Conservation (phyloP, 805 yeast genomes). For the Ogataea nakhonphanomensis region DNA sequence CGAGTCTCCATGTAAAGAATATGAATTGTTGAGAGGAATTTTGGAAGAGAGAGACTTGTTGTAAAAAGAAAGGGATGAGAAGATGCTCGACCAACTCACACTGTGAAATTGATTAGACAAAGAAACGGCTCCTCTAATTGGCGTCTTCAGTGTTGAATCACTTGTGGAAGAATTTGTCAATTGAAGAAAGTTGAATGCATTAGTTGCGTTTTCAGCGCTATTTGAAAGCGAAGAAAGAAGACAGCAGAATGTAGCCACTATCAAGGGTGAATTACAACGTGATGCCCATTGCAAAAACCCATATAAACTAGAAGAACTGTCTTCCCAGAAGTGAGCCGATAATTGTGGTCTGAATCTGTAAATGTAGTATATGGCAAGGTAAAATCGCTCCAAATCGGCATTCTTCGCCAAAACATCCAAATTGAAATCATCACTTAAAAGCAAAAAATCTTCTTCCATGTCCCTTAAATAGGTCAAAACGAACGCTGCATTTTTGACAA, state of each 20-base stretch:
- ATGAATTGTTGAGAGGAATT: background rate
- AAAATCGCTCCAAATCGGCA: constrained; percentile 86
- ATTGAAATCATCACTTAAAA: constrained; percentile 52
- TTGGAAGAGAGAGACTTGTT: constrained; percentile 27
- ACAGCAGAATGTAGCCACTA: constrained; percentile 77
- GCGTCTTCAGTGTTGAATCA: constrained; percentile 9
- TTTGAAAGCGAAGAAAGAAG: constrained; percentile 72
- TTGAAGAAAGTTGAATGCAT: constrained; percentile 48
- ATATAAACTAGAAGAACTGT: constrained; percentile 57
- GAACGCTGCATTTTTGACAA: constrained; percentile 63
- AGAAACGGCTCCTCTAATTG: constrained; percentile 17
- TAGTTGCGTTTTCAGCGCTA: constrained; percentile 52
- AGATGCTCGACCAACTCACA: constrained; percentile 37
- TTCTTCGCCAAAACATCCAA: constrained; percentile 64
- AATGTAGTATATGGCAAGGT: constrained; percentile 66
- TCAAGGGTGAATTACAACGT: constrained; percentile 68
- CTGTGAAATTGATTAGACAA: constrained; percentile 27
- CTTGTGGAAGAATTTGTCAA: constrained; percentile 23
- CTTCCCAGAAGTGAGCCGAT: constrained; percentile 64
- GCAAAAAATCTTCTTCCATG: constrained; percentile 66
- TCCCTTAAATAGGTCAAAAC: constrained; percentile 65
- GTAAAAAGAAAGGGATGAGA: constrained; percentile 33
- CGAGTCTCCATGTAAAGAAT: background rate
- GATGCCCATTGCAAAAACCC: constrained; percentile 92
- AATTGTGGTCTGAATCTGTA: constrained; percentile 60